These are phyloP conservation scores for Calonectria crousiana DNA, from an alignment of 2,329 filamentous ascomycete species.

Conservation along the genomic window DNA sequence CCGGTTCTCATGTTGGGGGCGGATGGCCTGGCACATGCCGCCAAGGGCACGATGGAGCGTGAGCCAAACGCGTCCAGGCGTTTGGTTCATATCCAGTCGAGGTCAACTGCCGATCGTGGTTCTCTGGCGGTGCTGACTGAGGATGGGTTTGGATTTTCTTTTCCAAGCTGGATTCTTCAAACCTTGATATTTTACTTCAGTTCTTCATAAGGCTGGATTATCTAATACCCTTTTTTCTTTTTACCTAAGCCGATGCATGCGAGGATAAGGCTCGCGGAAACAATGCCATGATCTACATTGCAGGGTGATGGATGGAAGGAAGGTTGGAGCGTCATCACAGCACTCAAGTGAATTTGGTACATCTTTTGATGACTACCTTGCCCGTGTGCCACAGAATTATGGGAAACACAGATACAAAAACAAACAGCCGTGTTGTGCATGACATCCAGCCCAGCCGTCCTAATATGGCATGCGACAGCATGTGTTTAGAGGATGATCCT, in stretches of 20 bases:
- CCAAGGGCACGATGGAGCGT: background rate
- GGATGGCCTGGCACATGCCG: background rate
- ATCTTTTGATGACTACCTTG: background rate
- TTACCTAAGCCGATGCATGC: background rate
- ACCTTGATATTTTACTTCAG: background rate
- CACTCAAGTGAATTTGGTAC: background rate
- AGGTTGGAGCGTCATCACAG: background rate
- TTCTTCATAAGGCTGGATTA: background rate
- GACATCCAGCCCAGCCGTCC: background rate
- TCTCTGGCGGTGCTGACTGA: background rate
- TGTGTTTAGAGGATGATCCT: slow-evolving; percentile 9
- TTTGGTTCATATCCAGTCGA: background rate
- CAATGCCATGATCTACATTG: background rate
- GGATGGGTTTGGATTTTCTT: too few relatives aligned
- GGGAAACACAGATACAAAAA: background rate
- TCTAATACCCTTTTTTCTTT: background rate
- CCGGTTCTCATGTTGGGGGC: background rate
- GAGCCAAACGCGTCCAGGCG: background rate
- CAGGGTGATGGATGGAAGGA: background rate
- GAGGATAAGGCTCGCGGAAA: background rate
- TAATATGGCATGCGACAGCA: slow-evolving; percentile 7
- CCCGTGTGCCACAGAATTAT: background rate
- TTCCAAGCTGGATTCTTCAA: background rate
- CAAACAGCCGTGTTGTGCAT: background rate
- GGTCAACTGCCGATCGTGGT: background rate